These are phyloP conservation scores for Cucumis melo DNA, from an alignment of 306 rosid genomes.

Conservation along the genomic window DNA sequence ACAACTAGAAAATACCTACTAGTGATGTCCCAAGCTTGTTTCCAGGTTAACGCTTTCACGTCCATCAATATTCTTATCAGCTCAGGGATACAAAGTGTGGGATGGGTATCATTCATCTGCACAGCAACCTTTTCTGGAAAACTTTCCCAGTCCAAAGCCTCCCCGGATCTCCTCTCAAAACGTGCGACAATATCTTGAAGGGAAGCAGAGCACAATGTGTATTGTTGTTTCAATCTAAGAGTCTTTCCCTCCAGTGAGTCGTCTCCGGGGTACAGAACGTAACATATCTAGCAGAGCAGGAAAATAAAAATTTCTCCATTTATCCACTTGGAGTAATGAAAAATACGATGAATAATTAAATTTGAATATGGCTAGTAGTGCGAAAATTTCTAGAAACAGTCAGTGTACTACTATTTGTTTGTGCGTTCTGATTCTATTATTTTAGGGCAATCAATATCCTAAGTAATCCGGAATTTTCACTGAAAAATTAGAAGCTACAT, in stretches of 20 bases:
- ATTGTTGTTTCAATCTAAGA: conserved; percentile 94
- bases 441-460: background rate
- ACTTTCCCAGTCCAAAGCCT: conserved; percentile 55
- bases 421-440: background rate
- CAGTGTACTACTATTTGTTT: background rate
- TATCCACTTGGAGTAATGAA: background rate
- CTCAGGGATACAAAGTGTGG: conserved; percentile 96
- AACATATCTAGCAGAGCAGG: conserved; percentile 46
- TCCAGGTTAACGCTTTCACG: conserved; percentile 71
- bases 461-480: background rate
- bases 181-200: conserved; percentile 88
- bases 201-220: conserved; percentile 90
- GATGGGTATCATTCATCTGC: conserved; percentile 99
- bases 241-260: conserved; percentile 75
- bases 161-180: conserved; percentile 78
- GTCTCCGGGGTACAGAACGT: conserved; percentile 86
- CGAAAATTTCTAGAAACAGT: background rate
- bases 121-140: conserved; percentile 88
- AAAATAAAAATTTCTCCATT: background rate
- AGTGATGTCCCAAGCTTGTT: conserved; percentile 86
- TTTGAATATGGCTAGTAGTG: background rate
- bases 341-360: background rate
- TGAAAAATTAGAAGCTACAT: background rate
- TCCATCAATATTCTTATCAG: conserved; percentile 76
- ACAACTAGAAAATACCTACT: conserved; percentile 34